Conservation (phyloP, 495 filamentous ascomycete species). For the Aspergillus asperescens region DNA sequence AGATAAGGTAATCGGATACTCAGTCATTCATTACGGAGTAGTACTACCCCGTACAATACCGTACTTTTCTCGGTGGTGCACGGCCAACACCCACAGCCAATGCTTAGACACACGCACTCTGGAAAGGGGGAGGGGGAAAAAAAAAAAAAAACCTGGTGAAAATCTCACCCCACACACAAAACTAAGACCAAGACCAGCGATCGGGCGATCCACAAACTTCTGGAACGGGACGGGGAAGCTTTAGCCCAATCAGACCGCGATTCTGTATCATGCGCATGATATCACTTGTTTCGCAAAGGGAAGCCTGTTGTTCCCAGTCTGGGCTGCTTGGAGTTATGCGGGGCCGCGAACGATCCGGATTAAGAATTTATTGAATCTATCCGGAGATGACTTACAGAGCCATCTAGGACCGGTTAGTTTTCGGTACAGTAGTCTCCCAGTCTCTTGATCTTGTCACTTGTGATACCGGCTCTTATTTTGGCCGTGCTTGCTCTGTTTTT, state of each 20-base stretch:
- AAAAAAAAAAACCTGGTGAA: neutral
- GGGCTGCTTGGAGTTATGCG: conserved; percentile 22
- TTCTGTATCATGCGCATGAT: conserved; percentile 31
- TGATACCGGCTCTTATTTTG: neutral
- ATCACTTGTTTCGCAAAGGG: conserved; percentile 24
- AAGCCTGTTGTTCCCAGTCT: neutral
- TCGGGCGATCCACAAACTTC: conserved; percentile 41
- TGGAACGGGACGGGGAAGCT: conserved; percentile 26
- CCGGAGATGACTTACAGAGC: neutral
- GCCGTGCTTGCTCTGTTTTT: neutral
- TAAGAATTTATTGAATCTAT: neutral
- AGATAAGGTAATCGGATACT: neutral
- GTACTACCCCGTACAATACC: neutral
- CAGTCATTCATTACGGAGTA: neutral
- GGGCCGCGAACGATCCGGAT: conserved; percentile 31
- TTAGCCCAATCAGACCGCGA: conserved; percentile 20
- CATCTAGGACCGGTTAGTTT: neutral
- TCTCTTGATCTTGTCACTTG: neutral
- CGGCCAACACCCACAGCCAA: conserved; percentile 11
- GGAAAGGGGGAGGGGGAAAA: neutral
- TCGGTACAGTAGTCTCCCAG: no score
- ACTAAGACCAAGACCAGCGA: conserved; percentile 31
- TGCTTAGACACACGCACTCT: conserved; percentile 18
- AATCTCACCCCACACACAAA: conserved; percentile 27
- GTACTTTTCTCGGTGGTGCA: neutral